Conservation (phyloP, 345 rosid genomes). For the Combretum micranthum region DNA sequence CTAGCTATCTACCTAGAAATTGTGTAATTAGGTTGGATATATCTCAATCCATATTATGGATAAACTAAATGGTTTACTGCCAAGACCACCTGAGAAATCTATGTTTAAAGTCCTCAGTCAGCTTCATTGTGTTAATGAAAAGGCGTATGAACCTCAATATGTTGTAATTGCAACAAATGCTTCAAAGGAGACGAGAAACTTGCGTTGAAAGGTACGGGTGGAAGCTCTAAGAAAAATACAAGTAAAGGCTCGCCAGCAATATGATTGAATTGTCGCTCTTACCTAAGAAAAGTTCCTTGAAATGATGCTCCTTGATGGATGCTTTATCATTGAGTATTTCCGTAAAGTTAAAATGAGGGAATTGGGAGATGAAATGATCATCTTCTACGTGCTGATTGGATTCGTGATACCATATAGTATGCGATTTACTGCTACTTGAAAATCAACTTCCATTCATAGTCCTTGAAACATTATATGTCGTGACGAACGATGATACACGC, state of each 20-base stretch:
- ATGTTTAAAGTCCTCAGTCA: too few relatives aligned
- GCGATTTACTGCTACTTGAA: constrained; percentile 7
- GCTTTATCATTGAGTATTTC: constrained; percentile 13
- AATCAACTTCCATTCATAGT: constrained; percentile 20
- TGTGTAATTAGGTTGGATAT: too few relatives aligned
- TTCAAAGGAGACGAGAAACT: background rate
- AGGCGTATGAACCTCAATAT: constrained; percentile 8
- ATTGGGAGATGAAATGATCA: background rate
- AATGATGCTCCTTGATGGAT: constrained; percentile 29
- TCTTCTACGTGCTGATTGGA: background rate
- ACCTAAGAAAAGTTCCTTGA: constrained; percentile 10
- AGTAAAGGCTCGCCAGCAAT: constrained; percentile 17
- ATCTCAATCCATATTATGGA: too few relatives aligned
- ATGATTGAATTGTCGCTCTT: constrained; percentile 1
- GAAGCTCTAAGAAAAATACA: constrained; percentile 7
- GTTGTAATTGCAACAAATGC: constrained; percentile 2
- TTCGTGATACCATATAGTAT: background rate
- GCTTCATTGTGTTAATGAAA: constrained; percentile 4
- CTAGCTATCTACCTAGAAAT: too few relatives aligned
- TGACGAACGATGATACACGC: background rate
- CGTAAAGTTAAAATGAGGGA: background rate
- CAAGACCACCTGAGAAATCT: too few relatives aligned
- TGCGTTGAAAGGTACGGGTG: background rate
- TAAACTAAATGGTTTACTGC: too few relatives aligned
- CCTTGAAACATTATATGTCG: background rate